Conservation (phyloP, 1,139 yeast genomes). For the Blastobotrys apis region DNA sequence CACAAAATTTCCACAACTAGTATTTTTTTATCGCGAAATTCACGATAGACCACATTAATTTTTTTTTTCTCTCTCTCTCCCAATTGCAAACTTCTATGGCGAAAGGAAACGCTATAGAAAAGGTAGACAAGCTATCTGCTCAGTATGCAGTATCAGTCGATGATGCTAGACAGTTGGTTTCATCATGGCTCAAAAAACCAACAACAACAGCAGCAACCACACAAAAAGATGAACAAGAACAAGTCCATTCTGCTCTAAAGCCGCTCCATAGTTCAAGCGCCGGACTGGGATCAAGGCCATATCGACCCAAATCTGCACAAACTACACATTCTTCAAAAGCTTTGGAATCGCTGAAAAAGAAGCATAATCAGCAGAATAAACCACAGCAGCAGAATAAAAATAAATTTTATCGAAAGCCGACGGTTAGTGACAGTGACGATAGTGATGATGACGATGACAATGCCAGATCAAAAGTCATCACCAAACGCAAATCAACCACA, state of each 20-base stretch:
- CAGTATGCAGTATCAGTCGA: conserved; percentile 30
- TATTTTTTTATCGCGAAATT: too few relatives aligned
- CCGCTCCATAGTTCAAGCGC: conserved; percentile 19
- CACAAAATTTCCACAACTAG: too few relatives aligned
- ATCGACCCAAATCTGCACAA: conserved; percentile 1
- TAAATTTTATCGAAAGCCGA: not conserved
- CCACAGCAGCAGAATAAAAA: not conserved
- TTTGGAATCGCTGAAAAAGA: conserved; percentile 13
- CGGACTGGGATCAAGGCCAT: conserved; percentile 22
- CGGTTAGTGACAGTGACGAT: conserved; percentile 14
- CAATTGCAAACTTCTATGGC: too few relatives aligned
- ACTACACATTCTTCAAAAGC: conserved; percentile 14
- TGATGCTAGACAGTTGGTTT: conserved; percentile 25
- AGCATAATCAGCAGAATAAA: conserved; percentile 1
- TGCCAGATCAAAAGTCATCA: not conserved
- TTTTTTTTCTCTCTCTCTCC: too few relatives aligned
- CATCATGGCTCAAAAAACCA: conserved; percentile 27
- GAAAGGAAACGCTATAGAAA: conserved; percentile 14
- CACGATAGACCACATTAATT: too few relatives aligned
- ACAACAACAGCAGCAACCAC: too few relatives aligned
- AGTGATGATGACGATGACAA: not conserved
- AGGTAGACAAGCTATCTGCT: conserved; percentile 28
- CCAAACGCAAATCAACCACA: conserved; percentile 10
- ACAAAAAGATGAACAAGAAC: conserved; percentile 7
- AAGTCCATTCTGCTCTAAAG: conserved; percentile 16